Percentiles rank a stretch among this genome's conserved stretches.
Evolutionary conservation across 2,329 filamentous ascomycete genomes (phyloP).

Genomic region (Thelonectria blattea): DNA sequence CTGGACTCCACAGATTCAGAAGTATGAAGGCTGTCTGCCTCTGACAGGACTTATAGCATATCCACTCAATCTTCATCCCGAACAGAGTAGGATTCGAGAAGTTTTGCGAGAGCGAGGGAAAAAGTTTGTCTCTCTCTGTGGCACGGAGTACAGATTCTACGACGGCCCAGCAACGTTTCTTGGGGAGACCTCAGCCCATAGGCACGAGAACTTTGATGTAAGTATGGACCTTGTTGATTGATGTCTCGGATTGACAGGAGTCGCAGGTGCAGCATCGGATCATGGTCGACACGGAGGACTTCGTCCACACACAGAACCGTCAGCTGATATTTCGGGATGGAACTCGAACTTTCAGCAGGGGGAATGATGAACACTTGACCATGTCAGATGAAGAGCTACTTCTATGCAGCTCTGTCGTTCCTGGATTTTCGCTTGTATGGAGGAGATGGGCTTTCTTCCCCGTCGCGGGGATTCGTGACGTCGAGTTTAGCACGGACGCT

Average conservation of each 20-base stretch:
- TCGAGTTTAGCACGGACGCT: background rate
- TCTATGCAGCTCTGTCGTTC: background rate
- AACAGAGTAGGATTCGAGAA: background rate
- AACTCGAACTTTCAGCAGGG: background rate
- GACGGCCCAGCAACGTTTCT: background rate
- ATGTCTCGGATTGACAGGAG: background rate
- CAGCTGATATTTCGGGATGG: background rate
- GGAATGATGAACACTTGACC: background rate
- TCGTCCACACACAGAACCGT: background rate
- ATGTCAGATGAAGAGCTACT: background rate
- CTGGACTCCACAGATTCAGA: background rate
- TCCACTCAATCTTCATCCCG: background rate
- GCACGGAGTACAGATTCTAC: background rate
- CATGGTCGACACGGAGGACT: conserved; percentile 2
- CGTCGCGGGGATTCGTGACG: background rate
- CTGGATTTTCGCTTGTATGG: background rate
- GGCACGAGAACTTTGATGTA: background rate
- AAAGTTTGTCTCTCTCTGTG: background rate
- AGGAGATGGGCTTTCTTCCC: background rate
- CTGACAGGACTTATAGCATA: background rate
- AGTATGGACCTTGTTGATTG: background rate
- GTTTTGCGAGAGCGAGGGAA: background rate
- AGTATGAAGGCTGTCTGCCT: background rate
- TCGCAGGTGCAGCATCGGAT: conserved; percentile 1
- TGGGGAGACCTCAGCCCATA: background rate